phyloP scores from a whole-genome alignment of 345 rosid genomes.

The Melaleuca alternifolia region DNA sequence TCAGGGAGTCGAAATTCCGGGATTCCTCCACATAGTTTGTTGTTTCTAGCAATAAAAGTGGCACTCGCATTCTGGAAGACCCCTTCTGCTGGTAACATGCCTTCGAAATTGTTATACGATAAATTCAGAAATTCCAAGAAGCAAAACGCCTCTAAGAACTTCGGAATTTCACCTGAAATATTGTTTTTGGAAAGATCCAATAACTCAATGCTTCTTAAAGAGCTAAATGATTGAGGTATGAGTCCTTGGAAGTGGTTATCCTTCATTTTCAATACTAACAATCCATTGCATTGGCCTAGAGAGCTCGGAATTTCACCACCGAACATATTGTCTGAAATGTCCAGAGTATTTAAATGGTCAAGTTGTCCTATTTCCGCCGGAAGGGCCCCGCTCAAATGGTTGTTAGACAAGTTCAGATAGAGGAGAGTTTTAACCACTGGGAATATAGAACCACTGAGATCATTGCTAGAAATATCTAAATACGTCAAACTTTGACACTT shows the following conservation, averaged over 20 bases:
- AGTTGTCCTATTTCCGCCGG: too few relatives aligned
- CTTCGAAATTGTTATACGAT: conserved; percentile 33
- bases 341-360: too few relatives aligned
- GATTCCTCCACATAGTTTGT: conserved; percentile 13
- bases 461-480: too few relatives aligned
- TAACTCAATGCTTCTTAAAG: conserved; percentile 13
- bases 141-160: not conserved
- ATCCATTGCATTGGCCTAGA: conserved; percentile 9
- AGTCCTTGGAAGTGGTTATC: conserved; percentile 15
- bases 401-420: too few relatives aligned
- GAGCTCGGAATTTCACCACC: conserved; percentile 11
- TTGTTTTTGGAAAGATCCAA: too few relatives aligned
- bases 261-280: conserved; percentile 1
- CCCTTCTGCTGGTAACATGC: conserved; percentile 26
- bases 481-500: too few relatives aligned
- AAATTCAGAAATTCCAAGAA: conserved; percentile 3
- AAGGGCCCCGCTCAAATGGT: too few relatives aligned
- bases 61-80: conserved; percentile 17
- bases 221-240: conserved; percentile 23
- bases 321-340: too few relatives aligned
- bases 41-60: conserved; percentile 16
- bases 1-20: not conserved
- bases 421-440: too few relatives aligned
- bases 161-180: too few relatives aligned
- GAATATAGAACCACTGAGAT: too few relatives aligned